phyloP scores from a whole-genome alignment of 2,329 filamentous ascomycete genomes.

The Apiospora koreana region DNA sequence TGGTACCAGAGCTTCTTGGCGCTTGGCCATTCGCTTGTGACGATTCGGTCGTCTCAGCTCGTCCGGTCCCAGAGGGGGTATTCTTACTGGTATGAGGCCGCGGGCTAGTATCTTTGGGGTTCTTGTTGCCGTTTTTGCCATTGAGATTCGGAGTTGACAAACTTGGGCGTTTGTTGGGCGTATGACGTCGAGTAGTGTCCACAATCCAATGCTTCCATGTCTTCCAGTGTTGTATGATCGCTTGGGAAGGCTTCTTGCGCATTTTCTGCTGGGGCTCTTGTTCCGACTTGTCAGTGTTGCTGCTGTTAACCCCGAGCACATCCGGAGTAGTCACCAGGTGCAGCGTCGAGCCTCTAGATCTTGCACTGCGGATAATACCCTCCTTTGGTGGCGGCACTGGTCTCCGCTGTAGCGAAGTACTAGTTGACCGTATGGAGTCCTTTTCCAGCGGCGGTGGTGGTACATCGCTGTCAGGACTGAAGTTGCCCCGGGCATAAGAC shows the following conservation, averaged over 20 bases:
- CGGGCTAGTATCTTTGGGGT: slow-evolving; percentile 54
- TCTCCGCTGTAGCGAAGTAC: slow-evolving; percentile 74
- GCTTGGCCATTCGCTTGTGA: slow-evolving; percentile 53
- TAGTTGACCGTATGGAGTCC: slow-evolving; percentile 72
- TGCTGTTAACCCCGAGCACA: slow-evolving; percentile 32
- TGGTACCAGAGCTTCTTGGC: slow-evolving; percentile 29
- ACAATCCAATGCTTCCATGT: slow-evolving; percentile 66
- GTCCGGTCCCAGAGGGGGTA: slow-evolving; percentile 40
- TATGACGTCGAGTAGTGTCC: slow-evolving; percentile 56
- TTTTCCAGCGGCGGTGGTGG: slow-evolving; percentile 78
- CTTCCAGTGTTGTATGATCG: slow-evolving; percentile 62
- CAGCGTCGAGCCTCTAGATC: slow-evolving; percentile 80
- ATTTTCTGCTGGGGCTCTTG: slow-evolving; percentile 44
- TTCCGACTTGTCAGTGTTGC: slow-evolving; percentile 21
- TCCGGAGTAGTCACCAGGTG: slow-evolving; percentile 75
- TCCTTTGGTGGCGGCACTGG: slow-evolving; percentile 88
- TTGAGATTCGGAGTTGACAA: slow-evolving; percentile 62
- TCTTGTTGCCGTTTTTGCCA: slow-evolving; percentile 47
- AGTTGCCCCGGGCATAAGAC: slow-evolving; percentile 44
- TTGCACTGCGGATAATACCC: slow-evolving; percentile 64
- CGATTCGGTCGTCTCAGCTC: slow-evolving; percentile 48
- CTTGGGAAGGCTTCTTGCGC: slow-evolving; percentile 58
- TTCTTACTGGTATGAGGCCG: slow-evolving; percentile 63
- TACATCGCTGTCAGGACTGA: slow-evolving; percentile 44
- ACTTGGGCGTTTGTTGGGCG: slow-evolving; percentile 52